Base-by-base conservation (phyloP, 208 protist genomes). In the Wallacemonas sp. region DNA sequence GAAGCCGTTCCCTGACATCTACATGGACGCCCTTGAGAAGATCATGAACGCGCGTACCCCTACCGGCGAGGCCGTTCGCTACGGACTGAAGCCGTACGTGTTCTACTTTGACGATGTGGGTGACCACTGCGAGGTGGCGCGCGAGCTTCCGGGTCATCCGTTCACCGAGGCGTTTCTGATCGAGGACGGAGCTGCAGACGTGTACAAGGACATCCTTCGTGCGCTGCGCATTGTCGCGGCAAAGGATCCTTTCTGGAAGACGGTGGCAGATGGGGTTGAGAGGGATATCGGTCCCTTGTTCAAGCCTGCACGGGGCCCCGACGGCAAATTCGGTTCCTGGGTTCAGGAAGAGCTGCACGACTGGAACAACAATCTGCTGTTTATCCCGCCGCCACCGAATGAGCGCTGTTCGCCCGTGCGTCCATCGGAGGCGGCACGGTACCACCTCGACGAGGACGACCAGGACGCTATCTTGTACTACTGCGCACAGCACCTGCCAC, bases 1-100 rank as follows among this genome's bases (percentile, higher is more conserved):
- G 41, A 92, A 92, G 68, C 86, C 86, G 13, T 89, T 83, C 63
- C 86, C 82, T 3, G 86, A 92, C 63, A 87, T 92, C 52, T 88
- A 85, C 69, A 72, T 82, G 61, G 65, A 88, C 60, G 83, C 80
- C 3, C 54, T 89, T 12, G 74, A 87, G 17, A 67, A 84, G 59
- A 79, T 82, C 22, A 80, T 59, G 53, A 64, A 60, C 21, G 45
- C 70, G 26, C 78, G 80, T 61, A 76, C 73, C 22, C 70, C 78
- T 1, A 87, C 82, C n/a, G 74, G 76, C 39, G 82, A 84, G 48
- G 82, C 81, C 8, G 58, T 87, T 21, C 79, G 76, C 30, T 91
- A 79, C 69, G 77, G 78, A 57, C 69, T 89, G 29, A 76, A 79
- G 65, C 86, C 86, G 8, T 77, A 86, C 71, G 79, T 89, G 39